Base-by-base conservation (phyloP, 495 filamentous ascomycete species). In the Talaromyces borbonicus region DNA sequence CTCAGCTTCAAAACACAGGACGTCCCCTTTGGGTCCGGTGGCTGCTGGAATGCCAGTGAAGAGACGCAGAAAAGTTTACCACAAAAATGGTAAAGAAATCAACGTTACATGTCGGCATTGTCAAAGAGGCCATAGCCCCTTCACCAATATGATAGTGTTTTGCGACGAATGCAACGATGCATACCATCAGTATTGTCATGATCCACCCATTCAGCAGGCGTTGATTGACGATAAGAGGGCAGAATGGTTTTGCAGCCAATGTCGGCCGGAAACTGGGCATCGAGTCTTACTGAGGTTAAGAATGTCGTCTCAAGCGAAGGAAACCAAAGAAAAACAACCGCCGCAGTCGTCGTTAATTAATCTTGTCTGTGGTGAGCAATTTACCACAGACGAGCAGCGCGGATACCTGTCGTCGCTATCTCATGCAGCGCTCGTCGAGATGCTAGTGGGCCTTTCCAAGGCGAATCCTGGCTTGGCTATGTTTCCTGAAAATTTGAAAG, bases 111-210 rank as follows among this genome's bases (percentile, higher is more conserved):
- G 92, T 63, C 82, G 79, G 47, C 72, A 80, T 53, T 98, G 92
- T 63, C 75, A 81, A 39, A 72, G 92, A 31, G 80, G 85, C 7
- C 77, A 86, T 41, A 85, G 80, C 46, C 84, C 88, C 0, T 58
- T 70, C 14, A 78, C 59, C 48, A 98, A 98, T 61, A 74, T 80
- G 66, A 95, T 98, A 46, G 92, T 97, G 6, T 92, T 95, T 59
- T 98, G 92, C 65, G 89, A 95, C 61, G 82, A 79, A 9, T 98
- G 92, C 68, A 89, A 92, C 57, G 72, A 71, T 8, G 77, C 83
- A 12, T 98, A 89, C 78, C 92, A 98, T 60, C 90, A 95, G 61
- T 75, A 76, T 50, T 97, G 92, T 55, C 90, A 96, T 60, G 78
- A 92, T 52, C 89, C 92, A 0, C 74, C 74, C 4, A 89, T 98